A percentile compares a stretch with the other conserved stretches of the same genome.
These are phyloP conservation scores for Apodospora peruviana DNA, from an alignment of 495 filamentous ascomycete species.

Conservation along the genomic window DNA sequence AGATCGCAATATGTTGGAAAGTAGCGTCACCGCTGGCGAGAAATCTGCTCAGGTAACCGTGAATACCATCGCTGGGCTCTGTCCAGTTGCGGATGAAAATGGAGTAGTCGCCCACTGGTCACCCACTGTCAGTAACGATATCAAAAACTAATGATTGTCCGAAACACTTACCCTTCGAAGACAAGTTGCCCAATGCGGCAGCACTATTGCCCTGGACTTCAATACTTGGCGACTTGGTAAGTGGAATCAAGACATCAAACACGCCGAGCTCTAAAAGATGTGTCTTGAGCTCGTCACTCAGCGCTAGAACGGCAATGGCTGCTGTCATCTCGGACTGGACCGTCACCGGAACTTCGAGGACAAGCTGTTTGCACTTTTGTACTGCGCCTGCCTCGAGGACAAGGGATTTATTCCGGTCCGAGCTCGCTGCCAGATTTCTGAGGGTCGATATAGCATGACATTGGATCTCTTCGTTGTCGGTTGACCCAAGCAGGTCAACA, in stretches of 20 bases:
- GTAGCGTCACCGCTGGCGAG: slow-evolving; percentile 91
- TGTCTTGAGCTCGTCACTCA: slow-evolving; percentile 92
- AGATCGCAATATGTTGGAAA: slow-evolving; percentile 98
- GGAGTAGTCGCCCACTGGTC: slow-evolving; percentile 85
- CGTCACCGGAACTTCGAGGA: slow-evolving; percentile 85
- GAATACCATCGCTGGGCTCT: slow-evolving; percentile 87
- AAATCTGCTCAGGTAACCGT: slow-evolving; percentile 90
- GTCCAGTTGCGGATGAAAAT: slow-evolving; percentile 93
- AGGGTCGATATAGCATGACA: slow-evolving; percentile 98
- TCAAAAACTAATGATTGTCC: neutral
- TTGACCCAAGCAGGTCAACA: slow-evolving; percentile 88
- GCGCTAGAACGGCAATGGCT: slow-evolving; percentile 91
- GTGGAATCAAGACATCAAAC: slow-evolving; percentile 91
- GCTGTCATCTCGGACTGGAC: slow-evolving; percentile 99
- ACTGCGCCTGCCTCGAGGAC: slow-evolving; percentile 95
- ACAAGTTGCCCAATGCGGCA: slow-evolving; percentile 89
- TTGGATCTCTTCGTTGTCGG: slow-evolving; percentile 97
- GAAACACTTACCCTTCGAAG: slow-evolving; percentile 76
- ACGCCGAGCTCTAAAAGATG: slow-evolving; percentile 89
- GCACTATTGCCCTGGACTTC: slow-evolving; percentile 99
- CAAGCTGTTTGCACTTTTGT: slow-evolving; percentile 96
- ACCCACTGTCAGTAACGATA: slow-evolving; percentile 13
- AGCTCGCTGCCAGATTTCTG: slow-evolving; percentile 91
- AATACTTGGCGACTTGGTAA: slow-evolving; percentile 91
- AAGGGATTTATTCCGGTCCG: slow-evolving; percentile 92